phyloP scores from a whole-genome alignment of 2,329 filamentous ascomycete genomes.

The Trichoderma breve region DNA sequence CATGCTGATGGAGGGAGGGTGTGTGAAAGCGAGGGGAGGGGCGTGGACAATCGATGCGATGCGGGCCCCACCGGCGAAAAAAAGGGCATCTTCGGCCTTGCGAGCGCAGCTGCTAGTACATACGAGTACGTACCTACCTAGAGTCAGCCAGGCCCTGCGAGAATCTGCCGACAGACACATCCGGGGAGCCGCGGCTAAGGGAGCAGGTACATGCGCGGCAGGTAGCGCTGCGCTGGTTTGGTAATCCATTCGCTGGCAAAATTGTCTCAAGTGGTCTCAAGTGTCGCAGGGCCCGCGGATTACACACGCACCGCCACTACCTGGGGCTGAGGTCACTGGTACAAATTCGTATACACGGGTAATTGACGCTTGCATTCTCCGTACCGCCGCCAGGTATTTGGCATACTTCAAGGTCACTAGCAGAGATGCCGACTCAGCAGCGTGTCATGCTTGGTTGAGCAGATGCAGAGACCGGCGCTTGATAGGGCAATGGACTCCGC shows the following conservation, averaged over 20 bases:
- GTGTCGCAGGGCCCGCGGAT: background rate
- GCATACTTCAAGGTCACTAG: background rate
- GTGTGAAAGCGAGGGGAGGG: background rate
- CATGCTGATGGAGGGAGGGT: background rate
- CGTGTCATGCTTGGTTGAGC: background rate
- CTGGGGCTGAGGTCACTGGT: background rate
- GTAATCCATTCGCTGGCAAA: background rate
- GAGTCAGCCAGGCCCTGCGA: background rate
- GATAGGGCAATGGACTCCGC: background rate
- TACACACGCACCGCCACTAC: background rate
- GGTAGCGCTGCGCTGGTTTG: background rate
- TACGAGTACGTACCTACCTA: background rate
- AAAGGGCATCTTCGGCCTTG: background rate
- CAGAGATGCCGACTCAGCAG: background rate
- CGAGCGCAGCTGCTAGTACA: background rate
- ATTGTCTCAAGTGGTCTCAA: background rate
- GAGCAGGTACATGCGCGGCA: background rate
- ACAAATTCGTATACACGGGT: background rate
- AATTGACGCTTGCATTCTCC: background rate
- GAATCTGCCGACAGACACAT: constrained; percentile 6
- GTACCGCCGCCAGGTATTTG: background rate
- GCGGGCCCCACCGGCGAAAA: background rate
- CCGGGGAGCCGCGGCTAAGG: constrained; percentile 12
- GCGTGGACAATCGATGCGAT: background rate
- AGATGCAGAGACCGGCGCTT: background rate